A percentile compares a stretch with the other conserved stretches of the same genome.
Evolutionary conservation across 257 asterid species (phyloP).

Genomic region (Nicotiana benthamiana): DNA sequence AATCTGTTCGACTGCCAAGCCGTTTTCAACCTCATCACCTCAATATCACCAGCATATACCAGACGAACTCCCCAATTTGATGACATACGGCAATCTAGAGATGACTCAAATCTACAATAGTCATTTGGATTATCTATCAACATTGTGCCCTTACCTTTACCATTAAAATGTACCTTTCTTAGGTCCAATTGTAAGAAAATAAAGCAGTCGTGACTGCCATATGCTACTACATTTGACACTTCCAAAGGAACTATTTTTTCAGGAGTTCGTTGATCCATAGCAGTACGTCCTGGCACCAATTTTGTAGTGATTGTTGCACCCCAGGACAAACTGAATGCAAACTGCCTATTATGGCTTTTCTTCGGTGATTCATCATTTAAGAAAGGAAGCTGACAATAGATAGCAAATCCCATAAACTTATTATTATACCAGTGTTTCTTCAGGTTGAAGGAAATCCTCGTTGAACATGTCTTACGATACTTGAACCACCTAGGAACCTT

Average conservation of each 20-base stretch:
- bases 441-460: not conserved
- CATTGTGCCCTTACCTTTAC: not conserved
- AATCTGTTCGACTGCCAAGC: not conserved
- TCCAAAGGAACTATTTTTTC: not conserved
- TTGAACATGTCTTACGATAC: not conserved
- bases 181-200: not conserved
- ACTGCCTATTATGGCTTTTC: too few relatives aligned
- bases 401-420: not conserved
- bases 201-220: not conserved
- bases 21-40: not conserved
- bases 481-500: not conserved
- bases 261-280: not conserved
- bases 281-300: not conserved
- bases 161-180: not conserved
- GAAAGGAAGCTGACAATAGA: not conserved
- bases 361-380: not conserved
- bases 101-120: not conserved
- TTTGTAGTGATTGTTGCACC: not conserved
- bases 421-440: not conserved
- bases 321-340: not conserved
- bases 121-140: not conserved
- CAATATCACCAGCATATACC: not conserved
- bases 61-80: not conserved
- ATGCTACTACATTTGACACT: not conserved
- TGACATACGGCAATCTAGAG: not conserved